Evolutionary conservation across 73 alveolate species (phyloP).

Genomic region (Urostyla sp.): DNA sequence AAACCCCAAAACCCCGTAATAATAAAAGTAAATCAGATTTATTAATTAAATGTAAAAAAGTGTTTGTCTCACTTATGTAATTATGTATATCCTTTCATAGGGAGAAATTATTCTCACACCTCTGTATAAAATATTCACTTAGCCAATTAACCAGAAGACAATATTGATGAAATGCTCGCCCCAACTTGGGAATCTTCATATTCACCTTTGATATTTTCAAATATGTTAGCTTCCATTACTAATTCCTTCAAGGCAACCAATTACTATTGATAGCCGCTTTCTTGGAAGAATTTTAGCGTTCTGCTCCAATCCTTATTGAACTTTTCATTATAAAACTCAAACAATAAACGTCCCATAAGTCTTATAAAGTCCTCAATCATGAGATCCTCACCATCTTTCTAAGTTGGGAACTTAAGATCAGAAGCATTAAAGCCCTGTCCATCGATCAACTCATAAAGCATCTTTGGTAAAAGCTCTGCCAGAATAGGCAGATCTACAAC

Average conservation of each 20-base stretch:
- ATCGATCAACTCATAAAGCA: neutral
- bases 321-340: neutral
- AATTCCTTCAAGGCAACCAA: neutral
- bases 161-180: too few relatives aligned
- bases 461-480: neutral
- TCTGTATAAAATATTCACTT: too few relatives aligned
- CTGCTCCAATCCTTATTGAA: neutral
- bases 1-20: too few relatives aligned
- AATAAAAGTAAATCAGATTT: too few relatives aligned
- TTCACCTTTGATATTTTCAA: slow-evolving; percentile 7
- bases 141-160: too few relatives aligned
- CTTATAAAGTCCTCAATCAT: neutral
- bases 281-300: neutral
- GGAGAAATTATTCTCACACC: too few relatives aligned
- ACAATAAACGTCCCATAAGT: neutral
- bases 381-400: slow-evolving; percentile 10
- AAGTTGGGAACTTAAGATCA: neutral
- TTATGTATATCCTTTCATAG: too few relatives aligned
- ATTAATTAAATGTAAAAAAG: too few relatives aligned
- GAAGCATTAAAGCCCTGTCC: neutral
- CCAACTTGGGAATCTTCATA: too few relatives aligned
- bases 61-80: too few relatives aligned
- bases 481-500: slow-evolving; percentile 2
- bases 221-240: slow-evolving; percentile 23
- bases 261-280: neutral